These are phyloP conservation scores for Chenopodium quinoa DNA, from an alignment of 148 eudicot genomes.

Conservation along the genomic window DNA sequence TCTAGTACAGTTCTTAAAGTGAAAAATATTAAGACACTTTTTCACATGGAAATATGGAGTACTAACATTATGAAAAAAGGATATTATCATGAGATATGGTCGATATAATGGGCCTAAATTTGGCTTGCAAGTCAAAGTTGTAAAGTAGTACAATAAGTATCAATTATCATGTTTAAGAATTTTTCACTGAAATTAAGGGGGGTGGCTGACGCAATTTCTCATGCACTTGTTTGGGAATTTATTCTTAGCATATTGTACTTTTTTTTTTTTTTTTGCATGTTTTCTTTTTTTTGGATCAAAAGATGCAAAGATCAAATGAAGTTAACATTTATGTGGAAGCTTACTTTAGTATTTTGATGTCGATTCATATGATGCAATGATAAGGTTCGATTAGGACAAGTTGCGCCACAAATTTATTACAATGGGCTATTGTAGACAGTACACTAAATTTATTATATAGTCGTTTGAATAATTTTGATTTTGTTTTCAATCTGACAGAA, in stretches of 20 bases:
- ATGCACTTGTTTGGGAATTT: slow-evolving; percentile 8
- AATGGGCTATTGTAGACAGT: background rate
- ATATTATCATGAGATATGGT: background rate
- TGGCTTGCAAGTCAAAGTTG: slow-evolving; percentile 12
- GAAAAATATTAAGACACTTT: slow-evolving; percentile 1
- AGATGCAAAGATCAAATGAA: no score
- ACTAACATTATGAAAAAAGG: slow-evolving; percentile 7
- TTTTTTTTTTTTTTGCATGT: background rate
- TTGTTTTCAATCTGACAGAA: no score
- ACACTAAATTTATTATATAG: no score
- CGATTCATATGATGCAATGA: background rate
- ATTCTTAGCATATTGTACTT: background rate
- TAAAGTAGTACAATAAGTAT: background rate
- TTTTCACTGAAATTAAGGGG: slow-evolving; percentile 1
- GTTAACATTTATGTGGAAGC: no score
- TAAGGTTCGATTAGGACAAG: background rate
- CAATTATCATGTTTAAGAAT: background rate
- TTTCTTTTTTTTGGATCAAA: no score
- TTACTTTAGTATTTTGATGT: no score
- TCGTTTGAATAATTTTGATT: no score
- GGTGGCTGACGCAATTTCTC: background rate
- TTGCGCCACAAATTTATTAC: no score
- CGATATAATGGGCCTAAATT: slow-evolving; percentile 7
- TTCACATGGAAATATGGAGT: slow-evolving; percentile 8
- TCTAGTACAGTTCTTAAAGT: background rate